Conservation (phyloP, 352 stramenopile species). For the Aphanomyces stellatus region DNA sequence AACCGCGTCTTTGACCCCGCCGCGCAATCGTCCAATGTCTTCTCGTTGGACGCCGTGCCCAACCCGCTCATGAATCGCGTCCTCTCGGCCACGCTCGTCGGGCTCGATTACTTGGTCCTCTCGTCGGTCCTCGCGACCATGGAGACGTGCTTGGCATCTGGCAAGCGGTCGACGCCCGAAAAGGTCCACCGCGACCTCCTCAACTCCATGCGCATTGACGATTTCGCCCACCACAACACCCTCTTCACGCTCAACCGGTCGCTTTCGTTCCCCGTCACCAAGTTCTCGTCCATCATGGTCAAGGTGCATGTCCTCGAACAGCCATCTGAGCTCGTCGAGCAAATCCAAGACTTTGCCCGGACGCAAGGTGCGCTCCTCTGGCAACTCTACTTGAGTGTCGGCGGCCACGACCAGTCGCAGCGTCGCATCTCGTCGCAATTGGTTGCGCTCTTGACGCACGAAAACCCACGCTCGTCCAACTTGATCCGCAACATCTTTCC, state of each 20-base stretch:
- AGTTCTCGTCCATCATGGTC: constrained; percentile 79
- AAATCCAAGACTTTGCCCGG: constrained; percentile 80
- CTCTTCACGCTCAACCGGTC: constrained; percentile 82
- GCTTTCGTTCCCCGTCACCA: constrained; percentile 75
- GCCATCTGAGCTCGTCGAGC: constrained; percentile 72
- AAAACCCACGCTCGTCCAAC: constrained; percentile 74
- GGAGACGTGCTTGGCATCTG: constrained; percentile 76
- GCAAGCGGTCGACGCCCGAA: constrained; percentile 79
- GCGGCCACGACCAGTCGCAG: constrained; percentile 75
- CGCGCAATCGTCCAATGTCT: constrained; percentile 5
- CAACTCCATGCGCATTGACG: constrained; percentile 74
- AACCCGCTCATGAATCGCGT: constrained; percentile 32
- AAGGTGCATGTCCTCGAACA: constrained; percentile 84
- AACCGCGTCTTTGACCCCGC: constrained; percentile 57
- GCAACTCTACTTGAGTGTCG: constrained; percentile 77
- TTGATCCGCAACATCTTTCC: constrained; percentile 81
- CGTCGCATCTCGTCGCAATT: constrained; percentile 79
- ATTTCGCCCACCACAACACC: constrained; percentile 79
- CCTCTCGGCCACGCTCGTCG: constrained; percentile 68
- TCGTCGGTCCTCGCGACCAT: constrained; percentile 68
- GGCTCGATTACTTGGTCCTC: constrained; percentile 74
- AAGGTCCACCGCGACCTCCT: constrained; percentile 61
- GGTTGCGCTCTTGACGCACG: constrained; percentile 74
- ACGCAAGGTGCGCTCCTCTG: constrained; percentile 75
- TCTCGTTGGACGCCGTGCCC: neutral